Evolutionary conservation across 2,329 filamentous ascomycete genomes (phyloP), one percentile per base, ranked within the genome.

Genomic region (Endothia cerciana): DNA sequence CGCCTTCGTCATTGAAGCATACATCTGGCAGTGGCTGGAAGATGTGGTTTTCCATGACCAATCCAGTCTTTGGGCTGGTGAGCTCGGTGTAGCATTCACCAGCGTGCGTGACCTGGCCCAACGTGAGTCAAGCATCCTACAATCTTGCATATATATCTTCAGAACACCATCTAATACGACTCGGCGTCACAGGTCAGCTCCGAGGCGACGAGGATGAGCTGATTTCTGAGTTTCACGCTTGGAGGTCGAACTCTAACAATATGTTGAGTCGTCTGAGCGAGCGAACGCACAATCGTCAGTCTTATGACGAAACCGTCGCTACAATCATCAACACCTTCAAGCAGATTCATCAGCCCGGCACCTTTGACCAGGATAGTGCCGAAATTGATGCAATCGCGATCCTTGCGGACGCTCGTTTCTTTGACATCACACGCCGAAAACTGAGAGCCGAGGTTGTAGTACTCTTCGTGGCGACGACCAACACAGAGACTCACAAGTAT

Each of bases 221-320:
- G 10, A 33, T 68, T 0, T 38, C 49, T 0, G 57, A 65, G 19
- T 63, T 60, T 19, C 69, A 71, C 11, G 41, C 68, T 13, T 69
- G 61, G 68, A 66, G 67, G 11, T 56, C 67, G 1, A 66, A 53
- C 22, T 69, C 65, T 0, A 57, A 56, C 10, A 56, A 69, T 25
- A 33, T 72, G 40, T 36, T 67, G 11, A 22, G 19, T 22, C 57
- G 13, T 22, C 19, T 64, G 10, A 19, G 4, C 19, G 25, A 41
- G 2, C 56, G 7, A 1, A 13, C 33, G 6, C 55, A 51, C 1
- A 45, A 17, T 4, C 11, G 15, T 4, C n/a, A 62, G 17, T 30
- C 19, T 5, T 62, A 49, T 5, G 19, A 47, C 7, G 15, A 25
- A 5, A 22, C 40, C 11, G 53, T 56, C 11, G 1, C 40, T 3